Percentiles rank a stretch among this genome's conserved stretches.
These are phyloP conservation scores for Boletellus ananas DNA, from an alignment of 768 basidiomycete species.

Conservation along the genomic window DNA sequence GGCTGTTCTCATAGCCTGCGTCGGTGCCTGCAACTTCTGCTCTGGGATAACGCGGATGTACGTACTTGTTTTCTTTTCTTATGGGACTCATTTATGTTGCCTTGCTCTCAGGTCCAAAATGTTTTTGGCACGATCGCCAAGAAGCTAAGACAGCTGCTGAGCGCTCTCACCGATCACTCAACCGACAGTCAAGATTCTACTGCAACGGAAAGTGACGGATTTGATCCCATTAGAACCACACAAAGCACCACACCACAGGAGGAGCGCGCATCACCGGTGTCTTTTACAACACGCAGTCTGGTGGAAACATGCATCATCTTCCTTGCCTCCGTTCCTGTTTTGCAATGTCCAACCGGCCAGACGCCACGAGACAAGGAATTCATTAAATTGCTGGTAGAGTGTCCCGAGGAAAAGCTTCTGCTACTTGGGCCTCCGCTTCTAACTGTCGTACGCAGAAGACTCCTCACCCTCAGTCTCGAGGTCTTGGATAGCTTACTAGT, in stretches of 20 bases:
- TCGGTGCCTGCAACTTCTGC: slow-evolving; percentile 47
- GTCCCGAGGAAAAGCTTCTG: slow-evolving; percentile 53
- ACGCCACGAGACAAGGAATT: slow-evolving; percentile 61
- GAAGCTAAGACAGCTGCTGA: slow-evolving; percentile 42
- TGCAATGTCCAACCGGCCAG: slow-evolving; percentile 57
- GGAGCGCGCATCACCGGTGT: slow-evolving; percentile 26
- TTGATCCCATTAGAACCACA: slow-evolving; percentile 48
- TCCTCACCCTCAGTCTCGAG: slow-evolving; percentile 48
- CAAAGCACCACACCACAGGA: slow-evolving; percentile 30
- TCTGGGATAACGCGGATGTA: slow-evolving; percentile 74
- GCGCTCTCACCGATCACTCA: slow-evolving; percentile 26
- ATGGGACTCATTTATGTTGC: neutral
- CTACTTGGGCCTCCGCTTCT: slow-evolving; percentile 56
- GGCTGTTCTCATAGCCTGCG: slow-evolving; percentile 11
- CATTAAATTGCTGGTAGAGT: slow-evolving; percentile 47
- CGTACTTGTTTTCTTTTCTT: slow-evolving; percentile 20
- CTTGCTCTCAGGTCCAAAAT: slow-evolving; percentile 49
- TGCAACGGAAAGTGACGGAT: slow-evolving; percentile 51
- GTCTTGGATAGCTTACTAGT: slow-evolving; percentile 53
- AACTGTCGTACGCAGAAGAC: slow-evolving; percentile 48
- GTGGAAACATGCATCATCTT: slow-evolving; percentile 55
- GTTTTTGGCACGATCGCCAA: slow-evolving; percentile 31
- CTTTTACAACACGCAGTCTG: slow-evolving; percentile 33
- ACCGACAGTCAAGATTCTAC: slow-evolving; percentile 22
- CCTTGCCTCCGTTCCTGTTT: slow-evolving; percentile 56